phyloP scores from a whole-genome alignment of 257 asterid genomes.

The Ocimum tenuiflorum region DNA sequence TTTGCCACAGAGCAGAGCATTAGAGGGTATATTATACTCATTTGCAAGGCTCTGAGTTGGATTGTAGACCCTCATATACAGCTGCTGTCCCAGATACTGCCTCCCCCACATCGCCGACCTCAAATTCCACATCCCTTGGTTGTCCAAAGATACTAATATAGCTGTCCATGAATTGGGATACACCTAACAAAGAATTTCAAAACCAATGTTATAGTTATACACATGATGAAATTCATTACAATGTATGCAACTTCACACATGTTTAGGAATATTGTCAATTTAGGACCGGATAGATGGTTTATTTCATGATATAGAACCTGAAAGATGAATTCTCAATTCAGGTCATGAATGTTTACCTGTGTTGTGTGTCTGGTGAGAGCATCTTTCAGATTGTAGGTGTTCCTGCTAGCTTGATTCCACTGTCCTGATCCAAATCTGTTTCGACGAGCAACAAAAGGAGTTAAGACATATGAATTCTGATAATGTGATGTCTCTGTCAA shows the following conservation, averaged over 20 bases:
- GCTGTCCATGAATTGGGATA: constrained; percentile 87
- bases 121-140: constrained; percentile 98
- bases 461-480: constrained; percentile 12
- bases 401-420: constrained; percentile 62
- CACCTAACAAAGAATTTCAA: constrained; percentile 37
- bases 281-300: no score
- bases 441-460: background rate
- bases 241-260: background rate
- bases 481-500: no score
- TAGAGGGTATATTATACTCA: constrained; percentile 64
- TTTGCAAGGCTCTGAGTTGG: constrained; percentile 47
- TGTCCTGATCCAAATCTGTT: constrained; percentile 70
- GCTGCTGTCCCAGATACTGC: constrained; percentile 85
- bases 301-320: no score
- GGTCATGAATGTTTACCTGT: constrained; percentile 40
- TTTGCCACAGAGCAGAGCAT: constrained; percentile 78
- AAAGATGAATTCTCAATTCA: no score
- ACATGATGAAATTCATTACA: background rate
- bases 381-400: constrained; percentile 72
- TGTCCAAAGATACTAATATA: constrained; percentile 75
- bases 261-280: no score
- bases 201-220: background rate
- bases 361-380: constrained; percentile 85
- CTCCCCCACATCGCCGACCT: constrained; percentile 92
- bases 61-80: constrained; percentile 68